Percentiles rank a stretch among this genome's conserved stretches.
Evolutionary conservation across 371 early-diverging fungal species (phyloP).

Genomic region (Mortierella sp.): DNA sequence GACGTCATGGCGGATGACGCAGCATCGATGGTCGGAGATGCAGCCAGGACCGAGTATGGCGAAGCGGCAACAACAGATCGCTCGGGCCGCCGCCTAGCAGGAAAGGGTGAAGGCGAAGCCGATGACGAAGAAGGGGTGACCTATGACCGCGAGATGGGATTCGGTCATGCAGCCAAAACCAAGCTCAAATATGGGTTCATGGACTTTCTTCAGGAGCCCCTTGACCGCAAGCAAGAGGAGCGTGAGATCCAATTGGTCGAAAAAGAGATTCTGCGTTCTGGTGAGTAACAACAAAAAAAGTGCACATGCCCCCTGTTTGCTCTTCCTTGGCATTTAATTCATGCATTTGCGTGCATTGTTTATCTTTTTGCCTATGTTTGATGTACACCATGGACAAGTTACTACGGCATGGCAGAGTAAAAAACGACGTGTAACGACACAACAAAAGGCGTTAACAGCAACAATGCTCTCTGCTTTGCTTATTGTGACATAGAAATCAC

Average conservation of each 20-base stretch:
- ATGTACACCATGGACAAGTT: background rate
- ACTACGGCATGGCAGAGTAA: background rate
- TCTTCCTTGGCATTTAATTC: background rate
- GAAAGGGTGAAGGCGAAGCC: background rate
- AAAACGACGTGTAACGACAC: background rate
- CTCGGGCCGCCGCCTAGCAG: background rate
- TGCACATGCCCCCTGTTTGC: background rate
- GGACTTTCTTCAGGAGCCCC: constrained; percentile 26
- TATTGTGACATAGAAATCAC: constrained; percentile 23
- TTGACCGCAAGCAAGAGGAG: constrained; percentile 28
- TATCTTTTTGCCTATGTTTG: background rate
- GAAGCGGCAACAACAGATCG: background rate
- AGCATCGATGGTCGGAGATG: background rate
- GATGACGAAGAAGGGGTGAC: background rate
- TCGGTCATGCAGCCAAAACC: background rate
- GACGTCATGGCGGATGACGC: background rate
- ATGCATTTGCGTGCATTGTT: background rate
- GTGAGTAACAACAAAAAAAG: constrained; percentile 5
- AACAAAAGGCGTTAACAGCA: background rate
- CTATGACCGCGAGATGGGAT: background rate
- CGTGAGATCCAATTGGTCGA: constrained; percentile 40
- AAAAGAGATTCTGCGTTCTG: constrained; percentile 42
- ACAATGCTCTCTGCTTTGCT: background rate
- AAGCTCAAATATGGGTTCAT: constrained; percentile 17
- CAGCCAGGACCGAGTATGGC: background rate